Percentiles rank a stretch among this genome's conserved stretches.
These are phyloP conservation scores for Pichia gijzeniarum DNA, from an alignment of 805 yeast species.

Conservation along the genomic window DNA sequence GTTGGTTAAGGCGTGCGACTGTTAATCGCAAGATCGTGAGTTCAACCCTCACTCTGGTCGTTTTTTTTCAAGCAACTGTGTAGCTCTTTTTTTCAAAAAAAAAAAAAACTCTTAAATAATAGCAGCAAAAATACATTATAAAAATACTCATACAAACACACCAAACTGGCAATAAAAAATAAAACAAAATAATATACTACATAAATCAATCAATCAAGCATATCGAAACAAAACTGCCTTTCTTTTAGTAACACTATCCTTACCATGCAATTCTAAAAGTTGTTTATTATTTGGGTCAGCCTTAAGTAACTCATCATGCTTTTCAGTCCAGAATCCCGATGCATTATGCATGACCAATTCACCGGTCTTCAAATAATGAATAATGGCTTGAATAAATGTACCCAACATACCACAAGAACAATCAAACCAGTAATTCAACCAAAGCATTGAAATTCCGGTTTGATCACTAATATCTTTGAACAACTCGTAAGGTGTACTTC, in stretches of 20 bases:
- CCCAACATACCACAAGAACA: constrained; percentile 30
- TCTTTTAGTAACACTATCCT: constrained; percentile 28
- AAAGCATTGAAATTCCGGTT: constrained; percentile 26
- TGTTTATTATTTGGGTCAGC: constrained; percentile 19
- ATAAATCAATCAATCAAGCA: not conserved
- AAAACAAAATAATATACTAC: not conserved
- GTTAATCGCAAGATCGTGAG: constrained; percentile 61
- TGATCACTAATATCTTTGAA: constrained; percentile 25
- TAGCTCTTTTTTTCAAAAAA: not conserved
- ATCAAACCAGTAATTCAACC: constrained; percentile 31
- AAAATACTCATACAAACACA: not conserved
- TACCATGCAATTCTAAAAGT: constrained; percentile 26
- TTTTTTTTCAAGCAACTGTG: not conserved
- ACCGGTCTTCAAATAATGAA: constrained; percentile 25
- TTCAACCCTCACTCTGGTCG: constrained; percentile 58
- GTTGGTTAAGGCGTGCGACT: constrained; percentile 59
- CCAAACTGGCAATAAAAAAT: not conserved
- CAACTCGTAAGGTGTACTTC: constrained; percentile 24
- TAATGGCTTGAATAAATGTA: constrained; percentile 26
- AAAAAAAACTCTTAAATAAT: not conserved
- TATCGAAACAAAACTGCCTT: constrained; percentile 24
- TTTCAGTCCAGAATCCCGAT: constrained; percentile 30
- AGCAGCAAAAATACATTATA: not conserved
- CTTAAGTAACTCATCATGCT: constrained; percentile 26
- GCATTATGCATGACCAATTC: constrained; percentile 23